phyloP scores from a whole-genome alignment of 2,329 filamentous ascomycete species.

The Xylariaceae sp. region DNA sequence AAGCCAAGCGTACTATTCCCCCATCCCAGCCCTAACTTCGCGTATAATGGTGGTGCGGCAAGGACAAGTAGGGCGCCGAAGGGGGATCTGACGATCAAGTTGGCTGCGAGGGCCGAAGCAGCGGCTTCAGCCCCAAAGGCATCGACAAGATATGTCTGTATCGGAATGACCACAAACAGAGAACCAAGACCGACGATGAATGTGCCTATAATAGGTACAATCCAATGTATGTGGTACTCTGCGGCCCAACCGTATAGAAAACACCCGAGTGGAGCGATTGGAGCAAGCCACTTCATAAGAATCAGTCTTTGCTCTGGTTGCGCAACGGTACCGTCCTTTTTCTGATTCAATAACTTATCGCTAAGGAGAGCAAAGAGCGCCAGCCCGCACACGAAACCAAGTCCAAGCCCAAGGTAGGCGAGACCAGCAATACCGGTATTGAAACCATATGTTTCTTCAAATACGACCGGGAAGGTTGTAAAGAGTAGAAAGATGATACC shows the following conservation, averaged over 20 bases:
- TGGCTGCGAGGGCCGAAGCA: too few relatives aligned
- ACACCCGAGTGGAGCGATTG: slow-evolving; percentile 15
- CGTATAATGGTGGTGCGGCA: background rate
- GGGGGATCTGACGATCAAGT: too few relatives aligned
- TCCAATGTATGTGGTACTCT: slow-evolving; percentile 21
- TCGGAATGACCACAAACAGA: slow-evolving; percentile 14
- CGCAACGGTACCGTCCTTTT: background rate
- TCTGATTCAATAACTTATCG: slow-evolving; percentile 17
- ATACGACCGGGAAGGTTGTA: slow-evolving; percentile 20
- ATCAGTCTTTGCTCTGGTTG: slow-evolving; percentile 21
- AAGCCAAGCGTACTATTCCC: slow-evolving; percentile 22
- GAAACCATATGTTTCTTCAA: slow-evolving; percentile 18
- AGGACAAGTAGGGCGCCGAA: too few relatives aligned
- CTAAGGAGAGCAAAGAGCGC: slow-evolving; percentile 19
- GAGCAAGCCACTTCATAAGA: slow-evolving; percentile 25
- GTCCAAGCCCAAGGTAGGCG: slow-evolving; percentile 18
- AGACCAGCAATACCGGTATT: slow-evolving; percentile 13
- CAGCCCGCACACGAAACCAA: slow-evolving; percentile 14
- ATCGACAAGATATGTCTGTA: too few relatives aligned
- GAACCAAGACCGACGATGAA: slow-evolving; percentile 21
- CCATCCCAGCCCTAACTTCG: slow-evolving; percentile 20
- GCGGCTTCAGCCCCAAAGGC: too few relatives aligned
- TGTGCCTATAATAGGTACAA: slow-evolving; percentile 24
- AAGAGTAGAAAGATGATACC: slow-evolving; percentile 23
- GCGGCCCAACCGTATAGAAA: slow-evolving; percentile 22